Evolutionary conservation across 1,284 basidiomycete genomes (phyloP).

Genomic region (Naganishia albida): DNA sequence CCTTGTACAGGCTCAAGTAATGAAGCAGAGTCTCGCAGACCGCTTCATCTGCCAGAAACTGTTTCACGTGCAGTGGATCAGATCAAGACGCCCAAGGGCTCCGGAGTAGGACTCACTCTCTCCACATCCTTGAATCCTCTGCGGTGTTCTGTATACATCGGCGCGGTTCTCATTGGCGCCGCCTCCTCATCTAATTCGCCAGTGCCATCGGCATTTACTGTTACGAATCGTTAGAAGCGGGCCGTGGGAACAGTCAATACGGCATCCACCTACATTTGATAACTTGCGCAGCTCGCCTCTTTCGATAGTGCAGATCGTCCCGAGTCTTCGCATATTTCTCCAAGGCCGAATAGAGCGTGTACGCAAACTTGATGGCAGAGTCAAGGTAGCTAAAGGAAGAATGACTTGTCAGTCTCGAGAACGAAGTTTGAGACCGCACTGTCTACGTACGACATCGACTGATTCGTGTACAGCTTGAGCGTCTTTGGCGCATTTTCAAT

Average conservation of each 20-base stretch:
- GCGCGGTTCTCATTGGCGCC: conserved; percentile 60
- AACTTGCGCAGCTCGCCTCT: conserved; percentile 62
- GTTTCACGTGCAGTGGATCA: background rate
- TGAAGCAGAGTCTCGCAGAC: conserved; percentile 77
- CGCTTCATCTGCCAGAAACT: conserved; percentile 62
- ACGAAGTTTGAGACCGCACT: background rate
- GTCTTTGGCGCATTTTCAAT: conserved; percentile 80
- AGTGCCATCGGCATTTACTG: conserved; percentile 31
- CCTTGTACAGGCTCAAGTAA: conserved; percentile 77
- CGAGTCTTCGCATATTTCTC: conserved; percentile 79
- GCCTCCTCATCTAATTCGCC: conserved; percentile 58
- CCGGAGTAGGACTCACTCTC: conserved; percentile 60
- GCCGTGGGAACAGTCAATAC: background rate
- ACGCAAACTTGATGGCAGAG: conserved; percentile 76
- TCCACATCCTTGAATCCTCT: conserved; percentile 89
- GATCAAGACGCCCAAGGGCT: conserved; percentile 9
- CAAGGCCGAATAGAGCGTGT: conserved; percentile 78
- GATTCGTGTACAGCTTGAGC: conserved; percentile 70
- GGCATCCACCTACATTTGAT: conserved; percentile 55
- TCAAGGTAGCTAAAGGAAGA: conserved; percentile 68
- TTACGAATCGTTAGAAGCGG: background rate
- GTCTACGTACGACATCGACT: conserved; percentile 53
- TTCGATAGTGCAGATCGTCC: conserved; percentile 73
- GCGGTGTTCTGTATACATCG: conserved; percentile 73
- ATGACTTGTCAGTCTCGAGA: background rate